A percentile compares a stretch with the other conserved stretches of the same genome.
phyloP scores from a whole-genome alignment of 345 rosid species.

The Dimocarpus longan region DNA sequence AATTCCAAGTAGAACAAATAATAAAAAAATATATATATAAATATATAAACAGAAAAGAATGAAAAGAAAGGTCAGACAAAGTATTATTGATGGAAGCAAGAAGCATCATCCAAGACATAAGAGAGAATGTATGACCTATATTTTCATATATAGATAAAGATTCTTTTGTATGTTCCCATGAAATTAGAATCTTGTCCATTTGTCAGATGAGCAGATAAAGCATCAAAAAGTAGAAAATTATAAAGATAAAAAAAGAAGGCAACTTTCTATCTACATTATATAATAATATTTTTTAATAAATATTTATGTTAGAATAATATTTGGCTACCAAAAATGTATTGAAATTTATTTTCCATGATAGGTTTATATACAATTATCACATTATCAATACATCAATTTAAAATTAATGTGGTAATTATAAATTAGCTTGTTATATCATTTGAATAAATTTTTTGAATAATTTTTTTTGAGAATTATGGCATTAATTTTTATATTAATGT shows the following conservation, averaged over 20 bases:
- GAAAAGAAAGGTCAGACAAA: not conserved
- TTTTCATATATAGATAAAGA: not conserved
- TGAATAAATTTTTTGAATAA: too few species aligned
- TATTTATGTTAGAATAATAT: too few species aligned
- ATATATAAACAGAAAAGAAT: not conserved
- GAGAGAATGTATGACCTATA: not conserved
- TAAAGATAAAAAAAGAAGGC: not conserved
- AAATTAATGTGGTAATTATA: too few species aligned
- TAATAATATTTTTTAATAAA: too few species aligned
- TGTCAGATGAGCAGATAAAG: slow-evolving; percentile 19
- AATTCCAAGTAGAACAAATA: not conserved
- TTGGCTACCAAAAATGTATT: too few species aligned
- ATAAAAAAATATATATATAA: not conserved
- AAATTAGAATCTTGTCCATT: slow-evolving; percentile 20
- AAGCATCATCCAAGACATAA: not conserved
- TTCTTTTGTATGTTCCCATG: slow-evolving; percentile 21
- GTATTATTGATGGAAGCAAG: slow-evolving; percentile 5
- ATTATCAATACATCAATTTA: too few species aligned
- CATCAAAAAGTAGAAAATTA: slow-evolving; percentile 12
- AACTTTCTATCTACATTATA: not conserved
- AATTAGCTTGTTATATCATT: too few species aligned
- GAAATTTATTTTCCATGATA: too few species aligned
- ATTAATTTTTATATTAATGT: too few species aligned
- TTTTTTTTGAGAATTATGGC: too few species aligned
- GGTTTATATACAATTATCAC: too few species aligned